These are phyloP conservation scores for Pleurotus ostreatus DNA, from an alignment of 768 basidiomycete species.

Conservation along the genomic window DNA sequence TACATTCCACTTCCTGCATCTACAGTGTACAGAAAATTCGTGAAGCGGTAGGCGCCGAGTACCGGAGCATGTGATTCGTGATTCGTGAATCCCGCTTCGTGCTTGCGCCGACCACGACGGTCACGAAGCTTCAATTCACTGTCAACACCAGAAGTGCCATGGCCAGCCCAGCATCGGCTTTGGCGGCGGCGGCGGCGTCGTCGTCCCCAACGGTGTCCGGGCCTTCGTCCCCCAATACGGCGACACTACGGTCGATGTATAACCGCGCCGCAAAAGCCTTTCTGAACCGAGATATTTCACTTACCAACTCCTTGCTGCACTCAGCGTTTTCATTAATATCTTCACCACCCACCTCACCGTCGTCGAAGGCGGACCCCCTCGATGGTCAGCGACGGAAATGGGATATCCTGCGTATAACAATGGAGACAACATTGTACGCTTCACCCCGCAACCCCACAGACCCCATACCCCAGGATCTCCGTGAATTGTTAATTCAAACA, in stretches of 20 bases:
- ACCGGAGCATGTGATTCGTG: neutral
- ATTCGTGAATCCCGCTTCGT: neutral
- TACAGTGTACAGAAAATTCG: neutral
- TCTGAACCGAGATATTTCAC: conserved; percentile 64
- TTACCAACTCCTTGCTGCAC: conserved; percentile 60
- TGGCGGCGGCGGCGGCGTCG: neutral
- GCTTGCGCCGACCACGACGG: conserved; percentile 49
- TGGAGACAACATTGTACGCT: conserved; percentile 70
- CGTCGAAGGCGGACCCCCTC: conserved; percentile 30
- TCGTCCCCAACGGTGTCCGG: conserved; percentile 15
- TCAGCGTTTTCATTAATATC: conserved; percentile 65
- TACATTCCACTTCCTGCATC: neutral
- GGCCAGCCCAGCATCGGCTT: neutral
- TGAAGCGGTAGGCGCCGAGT: neutral
- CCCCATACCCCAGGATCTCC: conserved; percentile 47
- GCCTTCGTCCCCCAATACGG: conserved; percentile 29
- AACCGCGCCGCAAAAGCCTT: conserved; percentile 76
- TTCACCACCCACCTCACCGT: conserved; percentile 25
- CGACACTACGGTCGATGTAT: conserved; percentile 69
- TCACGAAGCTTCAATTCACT: conserved; percentile 23
- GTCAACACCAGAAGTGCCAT: conserved; percentile 20
- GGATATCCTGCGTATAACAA: conserved; percentile 83
- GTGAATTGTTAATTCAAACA: conserved; percentile 50
- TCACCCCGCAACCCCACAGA: conserved; percentile 40
- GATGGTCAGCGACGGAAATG: conserved; percentile 69